Conservation (phyloP, 2,329 filamentous ascomycete genomes). For the Colletotrichum magnum region DNA sequence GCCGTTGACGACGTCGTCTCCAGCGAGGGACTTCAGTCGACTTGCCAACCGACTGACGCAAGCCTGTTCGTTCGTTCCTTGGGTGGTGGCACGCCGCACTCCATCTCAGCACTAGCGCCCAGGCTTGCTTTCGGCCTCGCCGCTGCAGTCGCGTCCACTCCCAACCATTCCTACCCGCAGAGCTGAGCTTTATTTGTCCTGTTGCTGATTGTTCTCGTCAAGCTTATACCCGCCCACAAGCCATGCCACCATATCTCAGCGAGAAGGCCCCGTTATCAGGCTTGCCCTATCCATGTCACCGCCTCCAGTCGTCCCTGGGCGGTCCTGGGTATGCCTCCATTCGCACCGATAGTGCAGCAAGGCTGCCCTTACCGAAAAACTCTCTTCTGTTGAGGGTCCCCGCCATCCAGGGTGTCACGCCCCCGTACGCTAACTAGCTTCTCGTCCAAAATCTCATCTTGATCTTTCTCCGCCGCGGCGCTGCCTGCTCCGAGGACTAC, state of each 20-base stretch:
- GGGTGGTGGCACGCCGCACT: background rate
- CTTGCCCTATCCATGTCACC: constrained; percentile 7
- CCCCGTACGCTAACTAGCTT: constrained; percentile 5
- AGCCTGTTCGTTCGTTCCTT: background rate
- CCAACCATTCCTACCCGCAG: constrained; percentile 17
- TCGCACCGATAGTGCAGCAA: constrained; percentile 7
- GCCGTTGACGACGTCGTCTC: constrained; percentile 8
- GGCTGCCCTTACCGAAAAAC: constrained; percentile 17
- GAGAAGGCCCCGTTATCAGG: background rate
- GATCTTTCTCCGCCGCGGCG: background rate
- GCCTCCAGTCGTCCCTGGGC: background rate
- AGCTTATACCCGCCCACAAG: background rate
- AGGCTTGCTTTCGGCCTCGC: constrained; percentile 31
- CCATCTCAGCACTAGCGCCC: constrained; percentile 27
- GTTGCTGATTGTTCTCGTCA: background rate
- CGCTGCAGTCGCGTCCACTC: constrained; percentile 10
- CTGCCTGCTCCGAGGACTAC: background rate
- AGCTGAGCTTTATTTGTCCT: constrained; percentile 20
- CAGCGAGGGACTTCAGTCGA: constrained; percentile 1
- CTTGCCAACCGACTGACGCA: background rate
- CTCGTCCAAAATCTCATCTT: constrained; percentile 15
- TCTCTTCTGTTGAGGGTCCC: constrained; percentile 9
- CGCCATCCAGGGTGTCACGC: constrained; percentile 3
- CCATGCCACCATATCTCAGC: background rate
- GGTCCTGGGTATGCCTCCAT: background rate